These are phyloP conservation scores for Bisporella sp. DNA, from an alignment of 2,329 filamentous ascomycete species.

Conservation along the genomic window DNA sequence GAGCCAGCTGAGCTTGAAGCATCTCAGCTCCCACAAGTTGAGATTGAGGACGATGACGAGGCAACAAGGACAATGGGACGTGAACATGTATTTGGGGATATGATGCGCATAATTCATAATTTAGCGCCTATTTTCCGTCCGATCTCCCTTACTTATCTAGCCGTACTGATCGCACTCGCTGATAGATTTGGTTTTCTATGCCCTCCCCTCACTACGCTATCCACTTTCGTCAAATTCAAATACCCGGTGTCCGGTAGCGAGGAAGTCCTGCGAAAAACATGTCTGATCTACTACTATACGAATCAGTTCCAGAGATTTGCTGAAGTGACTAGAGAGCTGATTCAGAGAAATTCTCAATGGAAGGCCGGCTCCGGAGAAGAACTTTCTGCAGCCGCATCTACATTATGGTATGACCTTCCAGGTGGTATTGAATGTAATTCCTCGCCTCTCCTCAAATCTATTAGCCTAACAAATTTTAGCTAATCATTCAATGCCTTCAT, in stretches of 20 bases:
- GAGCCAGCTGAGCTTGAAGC: slow-evolving; percentile 41
- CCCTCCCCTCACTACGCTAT: no score
- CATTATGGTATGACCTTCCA: slow-evolving; percentile 64
- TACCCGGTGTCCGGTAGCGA: slow-evolving; percentile 48
- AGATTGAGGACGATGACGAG: slow-evolving; percentile 61
- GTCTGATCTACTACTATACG: slow-evolving; percentile 59
- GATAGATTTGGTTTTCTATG: slow-evolving; percentile 64
- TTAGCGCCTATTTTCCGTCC: slow-evolving; percentile 32
- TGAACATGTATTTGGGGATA: slow-evolving; percentile 57
- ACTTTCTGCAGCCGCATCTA: slow-evolving; percentile 27
- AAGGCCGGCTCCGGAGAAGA: not conserved
- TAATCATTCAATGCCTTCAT: slow-evolving; percentile 53
- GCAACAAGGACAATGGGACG: slow-evolving; percentile 54
- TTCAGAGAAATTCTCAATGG: slow-evolving; percentile 52
- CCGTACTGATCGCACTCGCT: slow-evolving; percentile 62
- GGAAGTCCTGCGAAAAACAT: slow-evolving; percentile 61
- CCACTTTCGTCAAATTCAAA: slow-evolving; percentile 39
- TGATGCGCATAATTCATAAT: slow-evolving; percentile 60
- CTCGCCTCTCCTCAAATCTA: not conserved
- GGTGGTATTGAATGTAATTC: slow-evolving; percentile 55
- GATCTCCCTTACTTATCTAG: slow-evolving; percentile 51
- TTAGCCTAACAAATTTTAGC: slow-evolving; percentile 32
- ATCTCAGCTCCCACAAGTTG: slow-evolving; percentile 53
- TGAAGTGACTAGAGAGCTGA: slow-evolving; percentile 56
- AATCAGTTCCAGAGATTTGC: slow-evolving; percentile 55